Percentiles rank a stretch among this genome's conserved stretches.
Evolutionary conservation across 2,329 filamentous ascomycete genomes (phyloP).

Genomic region (Verticillium longisporum): DNA sequence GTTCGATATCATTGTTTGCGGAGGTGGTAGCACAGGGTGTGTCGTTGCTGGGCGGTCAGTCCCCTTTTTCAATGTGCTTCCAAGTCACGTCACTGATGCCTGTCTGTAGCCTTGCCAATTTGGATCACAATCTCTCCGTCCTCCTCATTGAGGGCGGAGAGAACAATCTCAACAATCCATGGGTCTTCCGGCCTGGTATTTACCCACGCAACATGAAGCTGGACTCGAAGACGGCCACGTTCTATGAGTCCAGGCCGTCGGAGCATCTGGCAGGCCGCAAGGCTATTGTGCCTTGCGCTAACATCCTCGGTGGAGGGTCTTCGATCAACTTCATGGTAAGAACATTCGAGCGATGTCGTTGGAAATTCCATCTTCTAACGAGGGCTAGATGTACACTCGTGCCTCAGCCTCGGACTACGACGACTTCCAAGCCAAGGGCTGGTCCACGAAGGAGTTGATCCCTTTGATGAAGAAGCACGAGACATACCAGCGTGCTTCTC

Average conservation of each 20-base stretch:
- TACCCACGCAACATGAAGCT: conserved; percentile 74
- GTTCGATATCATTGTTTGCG: conserved; percentile 75
- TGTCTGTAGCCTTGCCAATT: conserved; percentile 57
- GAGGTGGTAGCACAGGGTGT: conserved; percentile 62
- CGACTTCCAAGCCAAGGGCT: conserved; percentile 74
- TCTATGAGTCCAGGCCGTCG: conserved; percentile 71
- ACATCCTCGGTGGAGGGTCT: conserved; percentile 65
- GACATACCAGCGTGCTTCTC: conserved; percentile 63
- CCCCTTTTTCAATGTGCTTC: conserved; percentile 14
- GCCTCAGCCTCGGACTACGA: conserved; percentile 69
- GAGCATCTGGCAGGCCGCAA: conserved; percentile 64
- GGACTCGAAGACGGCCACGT: conserved; percentile 74
- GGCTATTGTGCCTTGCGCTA: conserved; percentile 68
- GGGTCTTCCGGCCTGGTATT: conserved; percentile 69
- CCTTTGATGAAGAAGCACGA: conserved; percentile 77
- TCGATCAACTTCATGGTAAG: conserved; percentile 71
- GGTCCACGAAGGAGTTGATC: conserved; percentile 67
- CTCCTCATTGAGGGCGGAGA: conserved; percentile 66
- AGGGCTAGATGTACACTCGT: conserved; percentile 60
- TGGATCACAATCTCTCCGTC: conserved; percentile 67
- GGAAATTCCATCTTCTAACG: conserved; percentile 8
- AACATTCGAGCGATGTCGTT: background rate
- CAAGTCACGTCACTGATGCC: conserved; percentile 30
- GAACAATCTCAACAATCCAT: conserved; percentile 71
- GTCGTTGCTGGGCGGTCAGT: conserved; percentile 49